Evolutionary conservation across 331 rosid species (phyloP), one percentile per base, ranked within the genome.

Genomic region (Dryas integrifolia): DNA sequence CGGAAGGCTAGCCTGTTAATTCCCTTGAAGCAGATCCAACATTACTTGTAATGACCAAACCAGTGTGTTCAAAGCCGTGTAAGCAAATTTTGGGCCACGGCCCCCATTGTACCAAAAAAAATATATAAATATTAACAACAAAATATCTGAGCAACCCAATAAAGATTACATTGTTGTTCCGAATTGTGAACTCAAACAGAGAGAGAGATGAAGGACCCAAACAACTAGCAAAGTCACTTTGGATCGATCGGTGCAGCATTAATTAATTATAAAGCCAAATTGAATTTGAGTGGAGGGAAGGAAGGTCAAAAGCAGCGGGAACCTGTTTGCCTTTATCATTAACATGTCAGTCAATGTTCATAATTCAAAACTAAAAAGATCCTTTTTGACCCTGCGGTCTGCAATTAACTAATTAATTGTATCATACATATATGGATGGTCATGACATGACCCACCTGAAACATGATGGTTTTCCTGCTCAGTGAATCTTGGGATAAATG

Each of bases 161-260:
- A 0, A 21, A 21, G 0, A 21, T 21, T 21, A 21, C 1, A 21
- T 21, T 21, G 24, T 21, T 21, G 24, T 21, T 21, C 24, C 24
- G 24, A 21, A 21, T 21, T 21, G 24, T 21, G 24, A 21, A 21
- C 24, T 21, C 24, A 21, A 1, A 21, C 0, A 21, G 24, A 21
- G 24, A 30, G 35, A 30, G 35, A 30, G 35, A 30, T 1, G 44
- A 72, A 39, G 76, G 26, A 50, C 63, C 72, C 16, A 53, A n/a
- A 70, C 65, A 63, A 63, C 53, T 46, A 53, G 72, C 64, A 65
- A 78, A 78, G 73, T 49, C 15, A 58, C 69, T 58, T 76, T 76
- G 30, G 69, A 60, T 60, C 35, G 65, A 60, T 60, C 46, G 12
- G 15, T 30, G 74, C 26, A 38, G 62, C 65, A 40, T 78, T 47